Conservation (phyloP, 306 rosid genomes). For the Fragaria ananassa region DNA sequence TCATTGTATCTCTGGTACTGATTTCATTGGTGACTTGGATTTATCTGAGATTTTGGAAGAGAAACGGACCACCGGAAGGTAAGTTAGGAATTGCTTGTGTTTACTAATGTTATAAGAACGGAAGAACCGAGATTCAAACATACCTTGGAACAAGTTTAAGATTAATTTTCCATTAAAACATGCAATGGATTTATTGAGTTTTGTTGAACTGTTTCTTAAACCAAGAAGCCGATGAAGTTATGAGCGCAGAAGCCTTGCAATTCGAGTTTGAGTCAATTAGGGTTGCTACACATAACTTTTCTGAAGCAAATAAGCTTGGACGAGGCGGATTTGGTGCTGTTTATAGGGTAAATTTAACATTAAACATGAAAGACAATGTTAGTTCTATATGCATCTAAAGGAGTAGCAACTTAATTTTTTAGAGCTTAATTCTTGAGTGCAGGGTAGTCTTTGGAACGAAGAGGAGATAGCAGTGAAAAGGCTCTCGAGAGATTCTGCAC, state of each 20-base stretch:
- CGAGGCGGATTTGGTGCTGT: conserved; percentile 3
- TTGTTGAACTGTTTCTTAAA: neutral
- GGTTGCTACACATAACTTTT: conserved; percentile 11
- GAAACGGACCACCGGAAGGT: neutral
- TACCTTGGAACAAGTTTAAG: neutral
- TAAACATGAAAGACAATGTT: neutral
- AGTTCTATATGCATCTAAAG: neutral
- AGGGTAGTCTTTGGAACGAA: neutral
- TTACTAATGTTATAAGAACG: no score
- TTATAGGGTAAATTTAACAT: neutral
- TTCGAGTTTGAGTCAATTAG: neutral
- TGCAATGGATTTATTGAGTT: neutral
- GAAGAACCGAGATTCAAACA: neutral
- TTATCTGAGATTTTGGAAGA: neutral
- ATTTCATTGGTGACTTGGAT: neutral
- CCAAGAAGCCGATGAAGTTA: neutral
- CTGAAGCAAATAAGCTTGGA: neutral
- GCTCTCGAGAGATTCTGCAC: conserved; percentile 1
- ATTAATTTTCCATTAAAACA: neutral
- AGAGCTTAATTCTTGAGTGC: neutral
- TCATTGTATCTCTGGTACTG: neutral
- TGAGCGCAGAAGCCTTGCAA: conserved; percentile 6
- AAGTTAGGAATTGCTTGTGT: neutral
- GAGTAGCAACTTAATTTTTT: neutral
- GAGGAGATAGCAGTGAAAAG: neutral